Evolutionary conservation across 169 alveolate genomes (phyloP), one percentile per base, ranked within the genome.

Genomic region (Babesia caballi): DNA sequence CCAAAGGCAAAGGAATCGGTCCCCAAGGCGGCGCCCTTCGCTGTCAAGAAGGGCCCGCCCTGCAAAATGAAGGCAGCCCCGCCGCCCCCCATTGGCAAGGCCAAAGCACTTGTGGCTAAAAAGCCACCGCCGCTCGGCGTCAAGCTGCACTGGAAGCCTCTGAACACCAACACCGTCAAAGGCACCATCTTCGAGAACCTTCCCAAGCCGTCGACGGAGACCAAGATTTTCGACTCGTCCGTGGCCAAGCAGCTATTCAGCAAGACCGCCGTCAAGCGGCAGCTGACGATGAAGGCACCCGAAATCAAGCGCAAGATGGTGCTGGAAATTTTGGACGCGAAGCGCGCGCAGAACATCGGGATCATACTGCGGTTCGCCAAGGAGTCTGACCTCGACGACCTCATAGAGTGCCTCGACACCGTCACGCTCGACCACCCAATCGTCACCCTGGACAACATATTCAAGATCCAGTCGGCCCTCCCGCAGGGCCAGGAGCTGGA

Each of bases 301-400:
- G 87, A 60, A 36, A 82, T 51, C 49, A 86, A 86, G 82, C 44
- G 63, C 30, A 63, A 59, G 44, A 0, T 42, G 36, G 42, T 72
- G 52, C 47, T 69, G 40, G 81, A 84, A 19, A 81, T 88, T 9
- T 38, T 88, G 21, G 93, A 88, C 44, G 61, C 86, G 44, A 83
- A 68, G 47, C 50, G 93, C 17, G 93, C 91, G 12, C 93, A 88
- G 57, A 88, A 88, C 51, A 69, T 88, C n/a, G 89, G 87, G 19
- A 88, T 88, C 23, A 66, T 88, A 41, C 63, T 88, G 35, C 72
- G 93, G 50, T 88, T 88, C 66, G 76, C 85, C 32, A 73, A 81
- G 47, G 82, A 80, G 60, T 60, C 89, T 25, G 71, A 82, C 60
- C 82, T 72, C 70, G 71, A 71, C 46, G 91, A 74, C 4, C 36